Evolutionary conservation across 2,329 filamentous ascomycete genomes (phyloP).

Genomic region (Alternaria arbusti): DNA sequence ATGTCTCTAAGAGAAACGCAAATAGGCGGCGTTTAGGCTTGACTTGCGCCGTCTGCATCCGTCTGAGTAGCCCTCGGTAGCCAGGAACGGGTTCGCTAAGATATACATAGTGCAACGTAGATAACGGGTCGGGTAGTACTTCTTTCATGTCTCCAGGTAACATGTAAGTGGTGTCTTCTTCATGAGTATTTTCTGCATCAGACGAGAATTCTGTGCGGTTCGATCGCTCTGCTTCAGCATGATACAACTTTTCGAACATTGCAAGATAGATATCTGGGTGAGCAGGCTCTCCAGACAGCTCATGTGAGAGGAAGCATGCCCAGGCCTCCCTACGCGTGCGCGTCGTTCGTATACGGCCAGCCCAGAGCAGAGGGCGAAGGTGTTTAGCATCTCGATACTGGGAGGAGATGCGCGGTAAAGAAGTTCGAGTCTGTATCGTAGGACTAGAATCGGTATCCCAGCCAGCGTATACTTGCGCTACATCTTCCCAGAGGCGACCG

Average conservation of each 20-base stretch:
- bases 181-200: slow-evolving; percentile 2
- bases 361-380: slow-evolving; percentile 56
- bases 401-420: slow-evolving; percentile 39
- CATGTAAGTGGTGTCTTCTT: slow-evolving; percentile 22
- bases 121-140: slow-evolving; percentile 60
- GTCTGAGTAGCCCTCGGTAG: slow-evolving; percentile 63
- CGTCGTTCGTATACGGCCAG: slow-evolving; percentile 64
- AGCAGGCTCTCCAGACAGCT: slow-evolving; percentile 51
- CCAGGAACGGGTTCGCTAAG: slow-evolving; percentile 67
- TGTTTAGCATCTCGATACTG: slow-evolving; percentile 1
- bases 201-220: slow-evolving; percentile 2
- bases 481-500: slow-evolving; percentile 58
- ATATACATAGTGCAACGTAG: slow-evolving; percentile 70
- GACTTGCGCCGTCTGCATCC: slow-evolving; percentile 62
- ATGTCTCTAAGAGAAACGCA: slow-evolving; percentile 59
- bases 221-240: slow-evolving; percentile 28
- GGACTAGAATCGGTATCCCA: slow-evolving; percentile 70
- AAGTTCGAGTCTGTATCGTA: slow-evolving; percentile 64
- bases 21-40: slow-evolving; percentile 60
- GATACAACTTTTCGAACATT: slow-evolving; percentile 64
- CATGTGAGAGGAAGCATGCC: slow-evolving; percentile 67
- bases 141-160: slow-evolving; percentile 68
- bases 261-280: slow-evolving; percentile 58
- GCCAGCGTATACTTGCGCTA: slow-evolving; percentile 62
- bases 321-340: slow-evolving; percentile 68